A percentile compares a stretch with the other conserved stretches of the same genome.
These are phyloP conservation scores for Porcisia deanei DNA, from an alignment of 208 protist species.

Conservation along the genomic window DNA sequence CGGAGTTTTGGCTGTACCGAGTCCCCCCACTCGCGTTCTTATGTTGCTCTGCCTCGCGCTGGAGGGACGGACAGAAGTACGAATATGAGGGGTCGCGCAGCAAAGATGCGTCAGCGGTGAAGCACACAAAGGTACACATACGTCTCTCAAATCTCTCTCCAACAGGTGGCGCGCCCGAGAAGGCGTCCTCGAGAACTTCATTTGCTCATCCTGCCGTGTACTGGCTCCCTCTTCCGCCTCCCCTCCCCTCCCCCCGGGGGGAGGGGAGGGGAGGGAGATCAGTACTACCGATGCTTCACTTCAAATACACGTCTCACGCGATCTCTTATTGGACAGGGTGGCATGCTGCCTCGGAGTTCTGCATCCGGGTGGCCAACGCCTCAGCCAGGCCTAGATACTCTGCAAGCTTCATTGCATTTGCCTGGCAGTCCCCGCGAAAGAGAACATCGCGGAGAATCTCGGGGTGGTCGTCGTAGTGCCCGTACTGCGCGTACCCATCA, in stretches of 20 bases:
- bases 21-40: no score
- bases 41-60: background rate
- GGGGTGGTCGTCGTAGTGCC: slow-evolving; percentile 22
- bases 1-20: background rate
- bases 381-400: slow-evolving; percentile 48
- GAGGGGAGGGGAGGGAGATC: no score
- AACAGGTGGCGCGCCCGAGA: background rate
- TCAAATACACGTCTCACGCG: background rate
- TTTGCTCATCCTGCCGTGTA: background rate
- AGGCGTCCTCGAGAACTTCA: background rate
- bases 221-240: background rate
- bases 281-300: no score
- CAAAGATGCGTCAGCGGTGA: background rate
- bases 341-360: background rate
- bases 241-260: no score
- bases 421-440: slow-evolving; percentile 82
- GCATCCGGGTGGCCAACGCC: slow-evolving; percentile 22
- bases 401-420: slow-evolving; percentile 44
- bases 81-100: background rate
- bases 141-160: background rate
- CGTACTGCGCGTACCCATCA: slow-evolving; percentile 63
- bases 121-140: background rate
- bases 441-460: slow-evolving; percentile 62
- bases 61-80: background rate
- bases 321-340: background rate